Evolutionary conservation across 805 yeast species (phyloP).

Genomic region (Grigorovia humatica): DNA sequence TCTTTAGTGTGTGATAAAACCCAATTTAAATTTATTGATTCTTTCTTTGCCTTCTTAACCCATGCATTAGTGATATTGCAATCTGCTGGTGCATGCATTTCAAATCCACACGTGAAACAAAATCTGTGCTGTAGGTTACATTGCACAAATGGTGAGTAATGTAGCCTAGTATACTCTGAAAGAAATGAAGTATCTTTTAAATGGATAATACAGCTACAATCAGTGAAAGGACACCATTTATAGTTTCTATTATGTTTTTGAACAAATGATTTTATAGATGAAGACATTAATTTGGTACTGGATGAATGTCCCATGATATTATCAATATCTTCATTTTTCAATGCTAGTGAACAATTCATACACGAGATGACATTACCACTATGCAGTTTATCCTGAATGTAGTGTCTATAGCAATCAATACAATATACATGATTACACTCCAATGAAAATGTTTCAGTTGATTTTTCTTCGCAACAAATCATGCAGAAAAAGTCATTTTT

Average conservation of each 20-base stretch:
- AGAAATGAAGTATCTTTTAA: slow-evolving; percentile 24
- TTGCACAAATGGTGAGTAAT: slow-evolving; percentile 50
- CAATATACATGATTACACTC: slow-evolving; percentile 70
- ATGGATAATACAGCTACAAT: slow-evolving; percentile 53
- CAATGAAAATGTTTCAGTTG: slow-evolving; percentile 36
- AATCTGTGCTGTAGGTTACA: slow-evolving; percentile 63
- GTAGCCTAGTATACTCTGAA: slow-evolving; percentile 20
- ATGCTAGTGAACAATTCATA: slow-evolving; percentile 43
- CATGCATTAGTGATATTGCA: slow-evolving; percentile 61
- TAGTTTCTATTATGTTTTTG: slow-evolving; percentile 38
- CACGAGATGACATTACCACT: slow-evolving; percentile 49
- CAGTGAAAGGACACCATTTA: slow-evolving; percentile 81
- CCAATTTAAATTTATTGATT: slow-evolving; percentile 85
- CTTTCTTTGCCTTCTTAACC: slow-evolving; percentile 74
- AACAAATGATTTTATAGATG: slow-evolving; percentile 40
- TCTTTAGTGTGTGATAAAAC: slow-evolving; percentile 70
- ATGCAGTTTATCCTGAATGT: slow-evolving; percentile 37
- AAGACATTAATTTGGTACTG: slow-evolving; percentile 24
- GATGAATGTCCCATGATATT: slow-evolving; percentile 29
- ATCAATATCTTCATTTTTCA: slow-evolving; percentile 33
- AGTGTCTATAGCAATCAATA: slow-evolving; percentile 52
- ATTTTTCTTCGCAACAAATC: slow-evolving; percentile 62
- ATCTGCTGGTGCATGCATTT: slow-evolving; percentile 78
- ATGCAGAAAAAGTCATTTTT: slow-evolving; percentile 37
- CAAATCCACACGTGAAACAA: slow-evolving; percentile 66